phyloP scores from a whole-genome alignment of 345 rosid species.

The Eutrema yunnanense region DNA sequence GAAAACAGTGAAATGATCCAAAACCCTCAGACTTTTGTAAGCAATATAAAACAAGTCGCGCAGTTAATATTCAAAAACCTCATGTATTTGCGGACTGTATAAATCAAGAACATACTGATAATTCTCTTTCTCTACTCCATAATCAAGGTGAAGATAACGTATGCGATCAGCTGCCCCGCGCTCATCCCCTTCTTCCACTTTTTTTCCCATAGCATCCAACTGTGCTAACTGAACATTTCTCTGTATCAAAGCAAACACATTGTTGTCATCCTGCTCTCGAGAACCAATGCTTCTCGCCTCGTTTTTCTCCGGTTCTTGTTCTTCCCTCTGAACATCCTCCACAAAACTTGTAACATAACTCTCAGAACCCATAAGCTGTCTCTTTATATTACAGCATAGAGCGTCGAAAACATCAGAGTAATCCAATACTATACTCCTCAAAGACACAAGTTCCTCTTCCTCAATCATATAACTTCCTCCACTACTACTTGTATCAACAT shows the following conservation, averaged over 20 bases:
- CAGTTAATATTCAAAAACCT: not conserved
- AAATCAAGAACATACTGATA: constrained; percentile 51
- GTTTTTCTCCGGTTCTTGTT: not conserved
- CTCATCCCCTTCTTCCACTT: constrained; percentile 42
- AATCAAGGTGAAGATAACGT: constrained; percentile 61
- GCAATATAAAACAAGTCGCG: not conserved
- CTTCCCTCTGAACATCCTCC: constrained; percentile 21
- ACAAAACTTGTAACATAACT: constrained; percentile 38
- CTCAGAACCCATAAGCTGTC: constrained; percentile 50
- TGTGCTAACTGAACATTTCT: constrained; percentile 66
- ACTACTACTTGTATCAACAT: constrained; percentile 30
- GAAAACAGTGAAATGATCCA: not conserved
- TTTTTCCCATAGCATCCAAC: constrained; percentile 55
- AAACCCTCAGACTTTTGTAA: not conserved
- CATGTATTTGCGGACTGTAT: constrained; percentile 1
- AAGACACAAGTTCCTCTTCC: constrained; percentile 45
- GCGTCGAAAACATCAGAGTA: constrained; percentile 62
- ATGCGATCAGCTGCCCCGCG: constrained; percentile 51
- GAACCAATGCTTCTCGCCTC: not conserved
- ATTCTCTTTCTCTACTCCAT: constrained; percentile 61
- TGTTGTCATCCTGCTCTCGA: constrained; percentile 38
- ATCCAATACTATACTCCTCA: constrained; percentile 53
- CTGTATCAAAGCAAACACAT: constrained; percentile 50
- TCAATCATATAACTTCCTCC: constrained; percentile 34
- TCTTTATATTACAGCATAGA: constrained; percentile 57